These are phyloP conservation scores for Corymbia citriodora DNA, from an alignment of 441 rosid species.

Conservation along the genomic window DNA sequence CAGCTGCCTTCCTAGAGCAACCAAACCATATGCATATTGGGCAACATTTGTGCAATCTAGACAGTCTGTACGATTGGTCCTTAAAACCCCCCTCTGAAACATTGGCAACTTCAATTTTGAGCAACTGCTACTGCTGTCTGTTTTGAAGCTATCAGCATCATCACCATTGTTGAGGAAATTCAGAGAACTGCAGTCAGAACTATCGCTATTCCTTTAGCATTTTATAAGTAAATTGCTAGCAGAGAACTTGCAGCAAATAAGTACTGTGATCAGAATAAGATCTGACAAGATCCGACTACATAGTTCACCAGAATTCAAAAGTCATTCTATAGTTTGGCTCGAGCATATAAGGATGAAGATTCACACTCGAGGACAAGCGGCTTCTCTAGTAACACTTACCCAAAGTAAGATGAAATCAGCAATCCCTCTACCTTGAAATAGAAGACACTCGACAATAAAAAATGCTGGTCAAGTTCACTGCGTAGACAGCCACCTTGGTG, in stretches of 20 bases:
- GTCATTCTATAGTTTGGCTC: background rate
- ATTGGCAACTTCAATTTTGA: conserved; percentile 42
- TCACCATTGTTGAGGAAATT: conserved; percentile 24
- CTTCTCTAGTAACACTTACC: conserved; percentile 41
- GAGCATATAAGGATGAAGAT: background rate
- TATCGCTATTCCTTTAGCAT: conserved; percentile 39
- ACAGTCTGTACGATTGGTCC: conserved; percentile 99
- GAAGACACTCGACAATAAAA: conserved; percentile 76
- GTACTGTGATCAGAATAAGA: background rate
- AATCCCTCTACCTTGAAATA: conserved; percentile 46
- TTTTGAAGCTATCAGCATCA: conserved; percentile 4
- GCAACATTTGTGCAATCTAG: conserved; percentile 99
- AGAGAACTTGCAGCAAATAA: background rate
- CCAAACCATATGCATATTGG: conserved; percentile 96
- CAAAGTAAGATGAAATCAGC: conserved; percentile 26
- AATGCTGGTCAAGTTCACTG: conserved; percentile 80
- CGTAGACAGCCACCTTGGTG: conserved; percentile 83
- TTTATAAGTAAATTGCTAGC: conserved; percentile 15
- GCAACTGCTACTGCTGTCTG: conserved; percentile 30
- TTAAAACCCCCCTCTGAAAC: conserved; percentile 83
- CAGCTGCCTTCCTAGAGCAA: conserved; percentile 90
- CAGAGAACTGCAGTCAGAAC: conserved; percentile 29
- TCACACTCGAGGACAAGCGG: background rate
- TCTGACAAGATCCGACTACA: background rate
- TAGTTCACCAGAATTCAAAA: background rate